Percentiles rank a stretch among this genome's conserved stretches.
These are phyloP conservation scores for Erigeron canadensis DNA, from an alignment of 129 eudicot species.

Conservation along the genomic window DNA sequence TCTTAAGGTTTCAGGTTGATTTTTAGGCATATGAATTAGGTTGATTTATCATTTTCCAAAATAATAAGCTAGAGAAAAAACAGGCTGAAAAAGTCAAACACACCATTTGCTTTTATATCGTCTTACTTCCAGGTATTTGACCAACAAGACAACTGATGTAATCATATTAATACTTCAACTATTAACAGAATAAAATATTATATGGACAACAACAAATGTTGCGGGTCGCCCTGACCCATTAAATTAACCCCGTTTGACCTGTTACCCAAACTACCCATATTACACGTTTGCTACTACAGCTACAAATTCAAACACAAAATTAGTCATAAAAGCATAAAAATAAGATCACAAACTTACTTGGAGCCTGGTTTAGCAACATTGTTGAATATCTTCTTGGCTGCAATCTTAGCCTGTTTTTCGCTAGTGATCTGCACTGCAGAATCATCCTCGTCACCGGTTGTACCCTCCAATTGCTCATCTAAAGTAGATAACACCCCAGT, in stretches of 20 bases:
- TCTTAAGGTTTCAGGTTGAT: no score
- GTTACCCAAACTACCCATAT: background rate
- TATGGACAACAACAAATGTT: background rate
- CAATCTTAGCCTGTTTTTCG: constrained; percentile 76
- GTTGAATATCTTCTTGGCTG: constrained; percentile 71
- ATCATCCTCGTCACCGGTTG: constrained; percentile 60
- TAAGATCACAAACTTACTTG: constrained; percentile 46
- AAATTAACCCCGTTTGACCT: background rate
- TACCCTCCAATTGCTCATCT: constrained; percentile 59
- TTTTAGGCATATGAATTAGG: no score
- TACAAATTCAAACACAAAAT: background rate
- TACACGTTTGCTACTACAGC: no score
- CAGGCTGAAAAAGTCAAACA: no score
- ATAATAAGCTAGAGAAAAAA: no score
- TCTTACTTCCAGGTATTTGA: no score
- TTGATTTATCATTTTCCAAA: no score
- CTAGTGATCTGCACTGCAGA: constrained; percentile 62
- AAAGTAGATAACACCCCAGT: constrained; percentile 66
- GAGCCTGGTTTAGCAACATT: constrained; percentile 87
- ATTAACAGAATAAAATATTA: background rate
- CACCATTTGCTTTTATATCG: no score
- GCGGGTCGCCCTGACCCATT: background rate
- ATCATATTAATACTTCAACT: background rate
- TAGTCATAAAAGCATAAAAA: background rate
- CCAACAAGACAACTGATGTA: background rate